Evolutionary conservation across 2,329 filamentous ascomycete genomes (phyloP).

Genomic region (Fusarium newnesense): DNA sequence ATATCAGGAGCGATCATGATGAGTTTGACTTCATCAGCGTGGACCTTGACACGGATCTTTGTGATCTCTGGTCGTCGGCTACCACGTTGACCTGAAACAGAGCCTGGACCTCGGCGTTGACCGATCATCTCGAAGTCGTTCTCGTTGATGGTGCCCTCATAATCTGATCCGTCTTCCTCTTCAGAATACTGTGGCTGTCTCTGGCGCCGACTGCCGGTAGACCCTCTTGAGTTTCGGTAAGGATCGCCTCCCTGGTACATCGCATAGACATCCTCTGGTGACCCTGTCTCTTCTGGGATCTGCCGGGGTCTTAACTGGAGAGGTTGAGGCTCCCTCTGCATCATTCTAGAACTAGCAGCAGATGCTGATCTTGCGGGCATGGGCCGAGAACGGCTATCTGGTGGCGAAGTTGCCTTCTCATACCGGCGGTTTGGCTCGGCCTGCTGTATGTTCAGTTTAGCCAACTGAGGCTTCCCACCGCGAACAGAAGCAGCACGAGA

Average conservation of each 20-base stretch:
- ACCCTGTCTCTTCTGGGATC: constrained; percentile 66
- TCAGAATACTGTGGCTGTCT: constrained; percentile 74
- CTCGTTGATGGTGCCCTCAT: constrained; percentile 74
- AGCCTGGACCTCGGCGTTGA: constrained; percentile 57
- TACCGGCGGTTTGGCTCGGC: constrained; percentile 62
- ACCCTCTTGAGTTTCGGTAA: constrained; percentile 47
- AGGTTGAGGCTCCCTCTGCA: constrained; percentile 51
- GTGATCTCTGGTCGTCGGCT: constrained; percentile 74
- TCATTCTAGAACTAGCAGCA: constrained; percentile 56
- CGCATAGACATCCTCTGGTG: constrained; percentile 75
- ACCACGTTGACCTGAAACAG: constrained; percentile 62
- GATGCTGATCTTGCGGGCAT: constrained; percentile 56
- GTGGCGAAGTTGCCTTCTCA: constrained; percentile 64
- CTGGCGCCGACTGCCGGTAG: constrained; percentile 50
- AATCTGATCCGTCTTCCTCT: constrained; percentile 82
- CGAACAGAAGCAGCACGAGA: constrained; percentile 70
- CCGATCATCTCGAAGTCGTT: constrained; percentile 83
- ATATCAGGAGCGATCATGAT: constrained; percentile 82
- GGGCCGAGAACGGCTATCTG: constrained; percentile 48
- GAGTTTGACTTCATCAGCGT: constrained; percentile 90
- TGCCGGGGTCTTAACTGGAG: constrained; percentile 45
- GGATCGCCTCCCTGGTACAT: constrained; percentile 62
- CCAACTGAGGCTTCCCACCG: constrained; percentile 68
- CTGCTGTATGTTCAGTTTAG: constrained; percentile 71
- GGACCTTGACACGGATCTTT: constrained; percentile 91